Base-by-base conservation (phyloP, 176 grass and related monocot genomes). In the Bromus sterilis region DNA sequence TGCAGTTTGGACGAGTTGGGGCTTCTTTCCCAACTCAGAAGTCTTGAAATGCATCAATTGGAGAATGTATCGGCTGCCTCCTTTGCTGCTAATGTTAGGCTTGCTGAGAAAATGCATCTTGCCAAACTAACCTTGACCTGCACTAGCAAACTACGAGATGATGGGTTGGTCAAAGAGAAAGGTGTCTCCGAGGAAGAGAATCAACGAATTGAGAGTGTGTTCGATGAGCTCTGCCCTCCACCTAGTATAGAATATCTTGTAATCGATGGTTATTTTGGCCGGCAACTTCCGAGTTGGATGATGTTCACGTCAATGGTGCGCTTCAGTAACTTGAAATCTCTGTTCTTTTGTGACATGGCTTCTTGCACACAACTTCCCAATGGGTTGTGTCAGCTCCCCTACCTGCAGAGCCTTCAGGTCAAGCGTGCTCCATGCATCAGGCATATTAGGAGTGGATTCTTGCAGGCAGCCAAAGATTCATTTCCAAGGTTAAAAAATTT, bases 151-250 rank as follows among this genome's bases (percentile, higher is more conserved):
- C 49, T 55, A 18, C 18, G 16, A 20, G 16, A 55, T 55, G 49
- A 55, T 55, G 20, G 49, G 20, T 9, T 55, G 7, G 6, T 55
- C 16, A 55, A 55, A 55, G 49, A 55, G 49, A 55, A 55, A 55
- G 2, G 20, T 55, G 2, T 55, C 49, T 18, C 49, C n/a, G 49
- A 55, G 49, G 49, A 55, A 55, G 49, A 55, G 49, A 24, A 69
- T 1, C 1, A 0, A 15, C 49, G 3, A 18, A 68, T 68, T 1
- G 11, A 69, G 61, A 20, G 59, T 20, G 44, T 83, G 2, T 60
- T 83, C 25, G 25, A 83, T 59, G 74, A 73, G 39, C n/a, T 88
- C 1, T 78, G 32, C 16, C 80, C 80, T 53, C 65, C 74, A 0
- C 49, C 20, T 18, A 55, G 1, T 13, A 4, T 88, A 39, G 63